phyloP scores from a whole-genome alignment of 768 basidiomycete species.

The Mrakia blollopis region DNA sequence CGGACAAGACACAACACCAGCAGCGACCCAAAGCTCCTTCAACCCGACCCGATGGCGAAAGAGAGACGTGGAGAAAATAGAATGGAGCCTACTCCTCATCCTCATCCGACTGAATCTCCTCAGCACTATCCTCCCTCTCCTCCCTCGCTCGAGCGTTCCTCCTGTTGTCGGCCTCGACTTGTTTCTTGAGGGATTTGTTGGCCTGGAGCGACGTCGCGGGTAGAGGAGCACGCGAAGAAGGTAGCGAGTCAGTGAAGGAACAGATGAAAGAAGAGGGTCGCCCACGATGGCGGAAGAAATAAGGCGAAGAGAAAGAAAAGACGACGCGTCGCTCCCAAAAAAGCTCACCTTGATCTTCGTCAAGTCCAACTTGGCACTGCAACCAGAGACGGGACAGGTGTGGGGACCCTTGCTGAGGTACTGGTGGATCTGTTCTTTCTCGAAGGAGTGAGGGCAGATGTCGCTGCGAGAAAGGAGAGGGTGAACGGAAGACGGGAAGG shows the following conservation, averaged over 20 bases:
- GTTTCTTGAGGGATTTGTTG: neutral
- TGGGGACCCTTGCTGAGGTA: neutral
- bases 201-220: neutral
- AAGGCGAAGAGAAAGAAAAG: neutral
- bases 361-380: neutral
- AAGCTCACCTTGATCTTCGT: neutral
- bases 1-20: neutral
- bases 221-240: neutral
- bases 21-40: no score
- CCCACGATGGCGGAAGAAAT: no score
- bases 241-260: no score
- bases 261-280: neutral
- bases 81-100: neutral
- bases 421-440: neutral
- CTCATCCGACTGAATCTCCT: constrained; percentile 14
- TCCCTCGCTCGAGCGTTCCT: neutral
- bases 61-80: neutral
- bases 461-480: neutral
- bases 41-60: neutral
- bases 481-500: neutral
- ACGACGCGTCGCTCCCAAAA: neutral
- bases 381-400: neutral
- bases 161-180: neutral
- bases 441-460: constrained; percentile 13
- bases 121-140: constrained; percentile 14